Conservation (phyloP, 1,284 basidiomycete genomes). For the Ustilago xerochloae region DNA sequence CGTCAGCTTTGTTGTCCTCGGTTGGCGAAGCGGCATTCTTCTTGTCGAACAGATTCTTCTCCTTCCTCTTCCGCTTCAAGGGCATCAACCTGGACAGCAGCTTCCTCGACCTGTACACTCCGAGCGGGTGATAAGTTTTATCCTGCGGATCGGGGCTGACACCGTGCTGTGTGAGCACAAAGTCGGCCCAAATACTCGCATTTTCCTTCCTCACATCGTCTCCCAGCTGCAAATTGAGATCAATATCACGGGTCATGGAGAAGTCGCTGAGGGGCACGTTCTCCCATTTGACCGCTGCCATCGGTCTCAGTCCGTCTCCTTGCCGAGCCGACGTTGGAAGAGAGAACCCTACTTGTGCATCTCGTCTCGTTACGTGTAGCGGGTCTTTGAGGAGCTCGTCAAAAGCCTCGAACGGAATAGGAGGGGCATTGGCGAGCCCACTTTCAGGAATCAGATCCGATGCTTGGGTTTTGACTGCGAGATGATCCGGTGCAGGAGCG, state of each 20-base stretch:
- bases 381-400: constrained; percentile 35
- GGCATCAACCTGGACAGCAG: constrained; percentile 84
- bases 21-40: constrained; percentile 5
- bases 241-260: constrained; percentile 26
- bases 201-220: constrained; percentile 37
- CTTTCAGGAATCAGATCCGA: constrained; percentile 39
- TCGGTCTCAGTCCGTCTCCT: constrained; percentile 4
- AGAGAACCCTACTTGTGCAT: constrained; percentile 1
- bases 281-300: constrained; percentile 52
- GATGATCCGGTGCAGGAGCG: constrained; percentile 13
- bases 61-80: constrained; percentile 79
- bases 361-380: neutral
- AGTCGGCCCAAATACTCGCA: constrained; percentile 77
- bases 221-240: constrained; percentile 35
- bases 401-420: constrained; percentile 40
- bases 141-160: constrained; percentile 76
- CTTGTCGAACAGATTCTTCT: constrained; percentile 79
- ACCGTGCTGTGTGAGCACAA: constrained; percentile 80
- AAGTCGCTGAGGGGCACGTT: constrained; percentile 38
- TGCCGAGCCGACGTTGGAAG: neutral
- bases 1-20: neutral
- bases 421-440: constrained; percentile 14
- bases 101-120: constrained; percentile 82
- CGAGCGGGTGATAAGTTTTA: constrained; percentile 69
- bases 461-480: constrained; percentile 38